Evolutionary conservation across 768 basidiomycete species (phyloP).

Genomic region (Dioszegia hungarica): DNA sequence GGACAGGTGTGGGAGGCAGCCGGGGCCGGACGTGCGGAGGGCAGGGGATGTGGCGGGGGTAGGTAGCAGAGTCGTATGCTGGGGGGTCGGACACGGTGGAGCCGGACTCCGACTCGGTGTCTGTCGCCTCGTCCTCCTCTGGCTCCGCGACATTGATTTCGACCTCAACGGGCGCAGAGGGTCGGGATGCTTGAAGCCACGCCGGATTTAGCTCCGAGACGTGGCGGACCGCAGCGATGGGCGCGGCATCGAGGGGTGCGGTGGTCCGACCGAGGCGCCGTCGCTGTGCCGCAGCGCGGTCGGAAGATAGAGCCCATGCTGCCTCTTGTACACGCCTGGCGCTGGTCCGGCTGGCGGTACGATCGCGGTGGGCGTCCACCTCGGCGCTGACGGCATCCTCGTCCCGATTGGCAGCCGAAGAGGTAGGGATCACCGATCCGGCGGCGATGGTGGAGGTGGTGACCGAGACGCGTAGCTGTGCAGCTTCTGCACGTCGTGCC

Average conservation of each 20-base stretch:
- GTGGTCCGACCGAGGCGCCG: background rate
- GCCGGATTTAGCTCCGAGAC: background rate
- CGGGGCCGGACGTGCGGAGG: background rate
- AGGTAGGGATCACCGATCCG: background rate
- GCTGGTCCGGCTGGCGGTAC: background rate
- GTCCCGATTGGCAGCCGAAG: background rate
- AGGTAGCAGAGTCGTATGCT: background rate
- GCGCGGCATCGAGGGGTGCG: background rate
- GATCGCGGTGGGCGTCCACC: background rate
- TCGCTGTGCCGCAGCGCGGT: conserved; percentile 1
- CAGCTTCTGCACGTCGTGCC: background rate
- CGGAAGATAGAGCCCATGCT: background rate
- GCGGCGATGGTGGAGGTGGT: background rate
- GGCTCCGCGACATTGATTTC: background rate
- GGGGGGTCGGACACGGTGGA: conserved; percentile 3
- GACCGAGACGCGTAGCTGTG: background rate
- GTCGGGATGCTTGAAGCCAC: background rate
- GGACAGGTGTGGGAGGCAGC: background rate
- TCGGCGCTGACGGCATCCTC: background rate
- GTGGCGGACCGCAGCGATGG: background rate
- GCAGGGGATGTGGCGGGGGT: background rate
- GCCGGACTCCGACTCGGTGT: background rate
- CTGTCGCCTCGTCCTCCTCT: background rate
- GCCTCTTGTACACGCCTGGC: background rate
- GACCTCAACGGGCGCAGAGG: background rate